These are phyloP conservation scores for Zymoseptoria ardabiliae DNA, from an alignment of 2,329 filamentous ascomycete species.

Conservation along the genomic window DNA sequence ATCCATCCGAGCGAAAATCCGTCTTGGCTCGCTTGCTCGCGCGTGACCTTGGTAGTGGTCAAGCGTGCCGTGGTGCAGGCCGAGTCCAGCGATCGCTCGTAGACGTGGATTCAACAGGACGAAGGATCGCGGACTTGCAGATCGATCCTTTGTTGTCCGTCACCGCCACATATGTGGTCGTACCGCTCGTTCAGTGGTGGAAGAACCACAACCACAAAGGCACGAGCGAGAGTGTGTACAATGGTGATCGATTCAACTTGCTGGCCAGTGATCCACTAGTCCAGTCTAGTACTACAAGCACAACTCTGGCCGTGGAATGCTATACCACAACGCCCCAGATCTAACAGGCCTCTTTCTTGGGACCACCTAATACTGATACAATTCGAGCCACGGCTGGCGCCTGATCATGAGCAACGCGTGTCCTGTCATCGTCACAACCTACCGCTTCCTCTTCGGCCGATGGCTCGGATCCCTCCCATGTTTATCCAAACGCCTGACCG, in stretches of 20 bases:
- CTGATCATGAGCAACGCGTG: not conserved
- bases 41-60: too few relatives aligned
- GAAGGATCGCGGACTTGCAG: not conserved
- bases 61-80: too few relatives aligned
- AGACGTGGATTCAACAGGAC: not conserved
- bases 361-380: not conserved
- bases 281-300: not conserved
- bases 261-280: not conserved
- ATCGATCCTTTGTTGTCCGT: not conserved
- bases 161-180: not conserved
- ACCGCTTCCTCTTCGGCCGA: slow-evolving; percentile 29
- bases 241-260: not conserved
- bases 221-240: not conserved
- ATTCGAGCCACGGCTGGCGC: not conserved
- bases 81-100: too few relatives aligned
- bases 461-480: slow-evolving; percentile 31
- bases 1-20: too few relatives aligned
- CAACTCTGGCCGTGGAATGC: not conserved
- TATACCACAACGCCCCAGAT: not conserved
- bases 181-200: not conserved
- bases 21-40: too few relatives aligned
- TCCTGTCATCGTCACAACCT: not conserved
- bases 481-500: slow-evolving; percentile 29
- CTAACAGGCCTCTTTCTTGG: not conserved
- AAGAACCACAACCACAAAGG: not conserved